Evolutionary conservation across 805 yeast species (phyloP).

Genomic region (Schizosaccharomyces osmophilus): DNA sequence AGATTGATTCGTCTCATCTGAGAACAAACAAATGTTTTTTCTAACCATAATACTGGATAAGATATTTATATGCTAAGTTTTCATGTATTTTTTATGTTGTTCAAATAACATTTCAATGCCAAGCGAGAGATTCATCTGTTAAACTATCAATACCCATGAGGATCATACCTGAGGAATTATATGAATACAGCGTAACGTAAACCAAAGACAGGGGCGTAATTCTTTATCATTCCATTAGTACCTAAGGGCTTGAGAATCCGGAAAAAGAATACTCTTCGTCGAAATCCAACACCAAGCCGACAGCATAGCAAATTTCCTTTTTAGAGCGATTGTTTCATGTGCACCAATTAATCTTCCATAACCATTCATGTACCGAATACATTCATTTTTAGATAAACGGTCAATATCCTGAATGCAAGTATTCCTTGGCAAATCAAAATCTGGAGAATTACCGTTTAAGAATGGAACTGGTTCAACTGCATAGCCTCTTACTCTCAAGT

Average conservation of each 20-base stretch:
- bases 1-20: too few species aligned
- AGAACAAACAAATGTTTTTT: too few species aligned
- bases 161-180: too few species aligned
- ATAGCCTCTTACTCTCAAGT: not conserved
- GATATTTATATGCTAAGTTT: too few species aligned
- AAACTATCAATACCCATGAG: too few species aligned
- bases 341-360: not conserved
- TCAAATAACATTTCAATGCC: too few species aligned
- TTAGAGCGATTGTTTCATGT: not conserved
- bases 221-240: too few species aligned
- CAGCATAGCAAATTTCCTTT: not conserved
- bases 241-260: not conserved
- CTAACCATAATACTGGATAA: too few species aligned
- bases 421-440: not conserved
- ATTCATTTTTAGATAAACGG: not conserved
- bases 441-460: not conserved
- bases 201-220: too few species aligned
- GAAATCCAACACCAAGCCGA: not conserved
- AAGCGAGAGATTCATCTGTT: too few species aligned
- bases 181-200: too few species aligned
- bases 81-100: too few species aligned
- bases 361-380: not conserved
- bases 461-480: not conserved
- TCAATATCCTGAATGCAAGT: not conserved
- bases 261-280: not conserved